Percentiles rank a stretch among this genome's conserved stretches.
These are phyloP conservation scores for Parasarocladium wereldwijsianum DNA, from an alignment of 2,329 filamentous ascomycete genomes.

Conservation along the genomic window DNA sequence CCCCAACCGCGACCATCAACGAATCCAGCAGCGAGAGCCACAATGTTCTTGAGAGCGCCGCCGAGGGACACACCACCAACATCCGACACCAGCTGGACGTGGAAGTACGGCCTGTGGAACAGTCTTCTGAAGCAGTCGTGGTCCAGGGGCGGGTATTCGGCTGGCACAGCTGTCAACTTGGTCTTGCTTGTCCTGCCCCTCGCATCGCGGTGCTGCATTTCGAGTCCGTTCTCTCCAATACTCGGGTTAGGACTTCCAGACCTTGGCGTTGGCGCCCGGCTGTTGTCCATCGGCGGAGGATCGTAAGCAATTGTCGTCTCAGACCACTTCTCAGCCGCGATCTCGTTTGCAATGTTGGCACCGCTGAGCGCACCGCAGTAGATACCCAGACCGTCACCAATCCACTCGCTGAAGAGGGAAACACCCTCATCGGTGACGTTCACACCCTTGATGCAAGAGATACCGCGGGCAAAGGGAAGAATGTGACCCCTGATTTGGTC, in stretches of 20 bases:
- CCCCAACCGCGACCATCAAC: constrained; percentile 94
- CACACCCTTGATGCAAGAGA: constrained; percentile 97
- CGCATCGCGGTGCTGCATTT: constrained; percentile 53
- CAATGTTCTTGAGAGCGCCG: constrained; percentile 92
- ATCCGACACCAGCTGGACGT: constrained; percentile 83
- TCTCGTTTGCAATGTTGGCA: constrained; percentile 91
- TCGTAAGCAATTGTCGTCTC: constrained; percentile 97
- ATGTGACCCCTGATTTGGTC: constrained; percentile 76
- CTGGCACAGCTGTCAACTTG: constrained; percentile 60
- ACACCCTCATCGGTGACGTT: constrained; percentile 79
- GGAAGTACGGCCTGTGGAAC: constrained; percentile 95
- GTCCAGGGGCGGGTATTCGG: constrained; percentile 74
- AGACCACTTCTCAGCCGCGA: constrained; percentile 89
- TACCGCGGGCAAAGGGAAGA: constrained; percentile 78
- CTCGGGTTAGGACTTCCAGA: constrained; percentile 32
- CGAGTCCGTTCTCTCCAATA: constrained; percentile 34
- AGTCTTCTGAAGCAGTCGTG: constrained; percentile 71
- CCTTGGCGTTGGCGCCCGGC: constrained; percentile 47
- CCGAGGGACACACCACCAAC: constrained; percentile 94
- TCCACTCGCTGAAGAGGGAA: constrained; percentile 85
- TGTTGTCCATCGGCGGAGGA: constrained; percentile 71
- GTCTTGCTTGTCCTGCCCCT: constrained; percentile 52
- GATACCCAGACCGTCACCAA: constrained; percentile 79
- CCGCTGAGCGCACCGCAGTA: constrained; percentile 94
- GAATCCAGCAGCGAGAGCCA: constrained; percentile 86